Evolutionary conservation across 208 protist species (phyloP).

Genomic region (Trypanosoma melophagium): DNA sequence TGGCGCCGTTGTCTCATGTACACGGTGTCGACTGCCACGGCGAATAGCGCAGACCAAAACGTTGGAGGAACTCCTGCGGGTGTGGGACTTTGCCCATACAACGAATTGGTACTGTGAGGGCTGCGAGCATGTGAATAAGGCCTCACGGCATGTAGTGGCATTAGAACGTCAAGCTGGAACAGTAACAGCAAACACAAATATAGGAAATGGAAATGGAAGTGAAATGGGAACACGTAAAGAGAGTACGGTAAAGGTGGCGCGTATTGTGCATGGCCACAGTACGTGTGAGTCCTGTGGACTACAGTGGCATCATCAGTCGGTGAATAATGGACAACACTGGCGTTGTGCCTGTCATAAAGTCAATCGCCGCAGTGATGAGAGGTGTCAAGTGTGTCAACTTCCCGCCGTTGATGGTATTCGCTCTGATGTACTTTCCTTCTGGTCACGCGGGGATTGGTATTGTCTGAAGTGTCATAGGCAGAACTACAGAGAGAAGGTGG

Average conservation of each 20-base stretch:
- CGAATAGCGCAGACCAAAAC: constrained; percentile 17
- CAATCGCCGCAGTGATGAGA: constrained; percentile 27
- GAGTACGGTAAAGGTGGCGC: constrained; percentile 15
- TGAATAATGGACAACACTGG: constrained; percentile 42
- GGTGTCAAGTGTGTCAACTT: constrained; percentile 56
- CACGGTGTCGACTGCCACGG: constrained; percentile 66
- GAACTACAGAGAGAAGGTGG: constrained; percentile 54
- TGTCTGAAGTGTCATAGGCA: constrained; percentile 52
- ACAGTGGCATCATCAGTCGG: constrained; percentile 63
- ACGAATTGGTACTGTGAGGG: constrained; percentile 73
- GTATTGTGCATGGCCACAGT: constrained; percentile 33
- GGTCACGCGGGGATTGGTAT: constrained; percentile 73
- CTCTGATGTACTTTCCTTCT: constrained; percentile 52
- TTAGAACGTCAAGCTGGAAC: constrained; percentile 13
- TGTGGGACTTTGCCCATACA: constrained; percentile 60
- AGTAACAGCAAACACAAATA: background rate
- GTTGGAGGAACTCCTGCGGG: constrained; percentile 33
- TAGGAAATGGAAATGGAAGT: background rate
- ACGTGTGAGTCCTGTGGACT: constrained; percentile 52
- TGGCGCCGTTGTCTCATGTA: constrained; percentile 34
- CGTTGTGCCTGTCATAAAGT: constrained; percentile 75
- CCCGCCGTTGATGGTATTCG: constrained; percentile 43
- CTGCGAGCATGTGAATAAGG: constrained; percentile 67
- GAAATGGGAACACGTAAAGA: background rate
- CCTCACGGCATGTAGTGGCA: constrained; percentile 46